phyloP scores from a whole-genome alignment of 202 grass and related monocot species.

The Setaria italica region DNA sequence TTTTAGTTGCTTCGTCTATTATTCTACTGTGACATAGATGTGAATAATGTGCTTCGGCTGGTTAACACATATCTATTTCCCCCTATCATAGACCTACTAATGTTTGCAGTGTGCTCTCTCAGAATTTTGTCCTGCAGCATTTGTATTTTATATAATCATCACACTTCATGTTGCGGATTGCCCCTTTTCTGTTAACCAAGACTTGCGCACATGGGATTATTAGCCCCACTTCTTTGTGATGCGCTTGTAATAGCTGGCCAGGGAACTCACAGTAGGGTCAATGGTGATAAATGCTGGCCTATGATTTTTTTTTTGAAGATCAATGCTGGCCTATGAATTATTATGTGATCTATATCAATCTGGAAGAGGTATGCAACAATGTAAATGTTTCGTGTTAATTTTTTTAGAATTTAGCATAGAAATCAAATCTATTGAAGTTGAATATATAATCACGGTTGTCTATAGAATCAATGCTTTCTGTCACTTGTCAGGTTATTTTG shows the following conservation, averaged over 20 bases:
- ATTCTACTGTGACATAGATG: conserved; percentile 7
- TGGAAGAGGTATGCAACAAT: conserved; percentile 29
- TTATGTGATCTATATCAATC: conserved; percentile 24
- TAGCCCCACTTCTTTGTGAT: conserved; percentile 15
- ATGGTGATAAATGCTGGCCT: not conserved
- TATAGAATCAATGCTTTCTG: conserved; percentile 26
- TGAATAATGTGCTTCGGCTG: conserved; percentile 2
- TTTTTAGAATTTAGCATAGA: not conserved
- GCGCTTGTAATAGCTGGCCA: not conserved
- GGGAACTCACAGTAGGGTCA: not conserved
- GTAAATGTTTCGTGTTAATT: conserved; percentile 32
- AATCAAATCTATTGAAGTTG: conserved; percentile 19
- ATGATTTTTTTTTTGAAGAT: not conserved
- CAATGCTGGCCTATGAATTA: conserved; percentile 18
- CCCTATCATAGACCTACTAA: not conserved
- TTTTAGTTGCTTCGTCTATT: conserved; percentile 18
- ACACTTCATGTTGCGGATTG: conserved; percentile 23
- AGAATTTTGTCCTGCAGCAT: conserved; percentile 11
- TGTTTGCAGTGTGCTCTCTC: conserved; percentile 15
- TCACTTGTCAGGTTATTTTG: conserved; percentile 35
- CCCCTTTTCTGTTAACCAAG: conserved; percentile 26
- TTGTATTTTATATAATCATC: conserved; percentile 15
- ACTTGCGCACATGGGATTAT: conserved; percentile 3
- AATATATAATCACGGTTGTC: not conserved
- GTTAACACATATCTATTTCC: conserved; percentile 10